Conservation (phyloP, 2,329 filamentous ascomycete genomes). For the Aspergillus thermomutatus region DNA sequence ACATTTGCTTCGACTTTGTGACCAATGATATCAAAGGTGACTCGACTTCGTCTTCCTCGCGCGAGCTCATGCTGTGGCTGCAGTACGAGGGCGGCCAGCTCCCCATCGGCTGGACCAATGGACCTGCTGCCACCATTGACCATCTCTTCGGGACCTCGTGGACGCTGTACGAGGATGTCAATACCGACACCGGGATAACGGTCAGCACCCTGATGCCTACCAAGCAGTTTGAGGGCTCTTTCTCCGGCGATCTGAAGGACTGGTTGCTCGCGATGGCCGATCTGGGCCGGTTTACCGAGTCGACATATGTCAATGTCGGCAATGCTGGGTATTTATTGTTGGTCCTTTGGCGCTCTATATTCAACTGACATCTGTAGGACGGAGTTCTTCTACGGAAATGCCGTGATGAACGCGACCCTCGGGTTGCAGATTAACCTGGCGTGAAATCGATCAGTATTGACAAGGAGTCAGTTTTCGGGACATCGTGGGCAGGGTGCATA, state of each 20-base stretch:
- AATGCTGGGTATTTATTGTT: constrained; percentile 34
- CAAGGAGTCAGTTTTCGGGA: no score
- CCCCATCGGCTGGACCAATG: not conserved
- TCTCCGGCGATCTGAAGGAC: constrained; percentile 41
- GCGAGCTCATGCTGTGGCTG: constrained; percentile 48
- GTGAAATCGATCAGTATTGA: no score
- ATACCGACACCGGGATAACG: constrained; percentile 43
- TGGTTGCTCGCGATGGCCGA: constrained; percentile 40
- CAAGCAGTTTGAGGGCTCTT: constrained; percentile 37
- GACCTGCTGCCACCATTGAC: no score
- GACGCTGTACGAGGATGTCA: constrained; percentile 29
- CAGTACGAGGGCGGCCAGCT: not conserved
- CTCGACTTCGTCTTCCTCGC: constrained; percentile 37
- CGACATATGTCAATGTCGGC: constrained; percentile 43
- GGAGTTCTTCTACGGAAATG: no score
- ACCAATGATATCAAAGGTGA: constrained; percentile 43
- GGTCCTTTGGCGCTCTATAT: no score
- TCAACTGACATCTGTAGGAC: no score
- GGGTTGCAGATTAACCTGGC: no score
- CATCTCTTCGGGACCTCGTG: no score
- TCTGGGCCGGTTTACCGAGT: constrained; percentile 34
- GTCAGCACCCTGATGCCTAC: constrained; percentile 39
- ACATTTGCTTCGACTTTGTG: constrained; percentile 46
- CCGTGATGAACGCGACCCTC: no score
- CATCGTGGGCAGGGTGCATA: no score